Conservation (phyloP, 768 basidiomycete species). For the Pleurotus ostreatus region DNA sequence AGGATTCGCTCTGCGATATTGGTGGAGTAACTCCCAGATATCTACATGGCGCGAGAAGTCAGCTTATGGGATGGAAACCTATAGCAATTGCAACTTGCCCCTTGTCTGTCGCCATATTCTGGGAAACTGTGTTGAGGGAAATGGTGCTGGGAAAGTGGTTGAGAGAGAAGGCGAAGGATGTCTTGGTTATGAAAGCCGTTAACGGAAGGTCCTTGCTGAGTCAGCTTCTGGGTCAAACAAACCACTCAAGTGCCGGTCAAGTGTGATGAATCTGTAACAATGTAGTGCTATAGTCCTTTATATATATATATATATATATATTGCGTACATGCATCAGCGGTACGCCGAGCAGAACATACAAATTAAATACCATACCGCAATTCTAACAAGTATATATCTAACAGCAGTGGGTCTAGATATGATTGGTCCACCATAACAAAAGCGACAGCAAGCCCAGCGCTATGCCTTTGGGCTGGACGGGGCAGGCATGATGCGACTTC, state of each 20-base stretch:
- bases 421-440: no score
- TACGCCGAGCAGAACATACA: neutral
- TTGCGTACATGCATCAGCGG: neutral
- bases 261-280: no score
- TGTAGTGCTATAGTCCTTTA: no score
- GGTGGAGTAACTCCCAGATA: conserved; percentile 83
- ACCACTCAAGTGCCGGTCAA: neutral
- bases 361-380: no score
- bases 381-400: no score
- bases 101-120: conserved; percentile 37
- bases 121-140: neutral
- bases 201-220: neutral
- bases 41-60: conserved; percentile 30
- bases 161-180: neutral
- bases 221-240: neutral
- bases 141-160: conserved; percentile 5
- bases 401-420: no score
- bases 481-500: neutral
- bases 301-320: no score
- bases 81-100: conserved; percentile 22
- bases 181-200: neutral
- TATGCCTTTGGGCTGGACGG: neutral
- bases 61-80: no score
- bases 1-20: conserved; percentile 75
- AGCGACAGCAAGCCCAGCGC: neutral